These are phyloP conservation scores for Aspergillus fructus DNA, from an alignment of 2,329 filamentous ascomycete genomes.

Conservation along the genomic window DNA sequence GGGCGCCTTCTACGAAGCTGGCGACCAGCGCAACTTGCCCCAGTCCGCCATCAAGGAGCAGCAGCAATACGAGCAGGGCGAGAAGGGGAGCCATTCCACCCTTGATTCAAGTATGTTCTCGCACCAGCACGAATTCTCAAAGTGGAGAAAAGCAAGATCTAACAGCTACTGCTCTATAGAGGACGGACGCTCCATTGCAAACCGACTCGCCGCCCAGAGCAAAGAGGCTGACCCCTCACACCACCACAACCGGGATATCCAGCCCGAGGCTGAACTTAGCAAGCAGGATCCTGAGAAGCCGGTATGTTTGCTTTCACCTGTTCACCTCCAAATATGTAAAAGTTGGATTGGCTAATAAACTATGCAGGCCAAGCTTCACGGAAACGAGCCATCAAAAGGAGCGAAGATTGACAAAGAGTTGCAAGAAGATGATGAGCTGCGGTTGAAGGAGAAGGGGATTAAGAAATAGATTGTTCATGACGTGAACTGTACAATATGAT, in stretches of 20 bases:
- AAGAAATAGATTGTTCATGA: slow-evolving; percentile 26
- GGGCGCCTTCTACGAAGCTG: slow-evolving; percentile 67
- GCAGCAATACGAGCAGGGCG: slow-evolving; percentile 70
- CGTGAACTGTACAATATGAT: slow-evolving; percentile 3
- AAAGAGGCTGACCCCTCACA: slow-evolving; percentile 27
- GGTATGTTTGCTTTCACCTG: slow-evolving; percentile 27
- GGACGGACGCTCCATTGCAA: slow-evolving; percentile 47
- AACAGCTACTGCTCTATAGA: slow-evolving; percentile 24
- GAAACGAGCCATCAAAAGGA: slow-evolving; percentile 48
- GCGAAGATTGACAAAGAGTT: slow-evolving; percentile 49
- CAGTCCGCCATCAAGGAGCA: slow-evolving; percentile 53
- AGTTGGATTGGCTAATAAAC: slow-evolving; percentile 8
- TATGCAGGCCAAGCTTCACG: slow-evolving; percentile 44
- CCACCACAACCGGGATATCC: slow-evolving; percentile 25
- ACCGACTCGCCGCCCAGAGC: slow-evolving; percentile 40
- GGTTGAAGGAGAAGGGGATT: slow-evolving; percentile 45
- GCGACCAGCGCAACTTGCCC: slow-evolving; percentile 69
- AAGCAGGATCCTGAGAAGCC: slow-evolving; percentile 45
- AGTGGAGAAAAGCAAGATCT: neutral
- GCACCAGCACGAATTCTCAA: neutral
- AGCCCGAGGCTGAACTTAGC: slow-evolving; percentile 38
- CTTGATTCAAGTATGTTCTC: slow-evolving; percentile 66
- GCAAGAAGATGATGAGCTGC: slow-evolving; percentile 44
- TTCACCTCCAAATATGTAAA: neutral
- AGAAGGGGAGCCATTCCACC: slow-evolving; percentile 65